A percentile compares a stretch with the other conserved stretches of the same genome.
Conservation (phyloP, 202 grass and related monocot genomes). For the Setaria viridis region DNA sequence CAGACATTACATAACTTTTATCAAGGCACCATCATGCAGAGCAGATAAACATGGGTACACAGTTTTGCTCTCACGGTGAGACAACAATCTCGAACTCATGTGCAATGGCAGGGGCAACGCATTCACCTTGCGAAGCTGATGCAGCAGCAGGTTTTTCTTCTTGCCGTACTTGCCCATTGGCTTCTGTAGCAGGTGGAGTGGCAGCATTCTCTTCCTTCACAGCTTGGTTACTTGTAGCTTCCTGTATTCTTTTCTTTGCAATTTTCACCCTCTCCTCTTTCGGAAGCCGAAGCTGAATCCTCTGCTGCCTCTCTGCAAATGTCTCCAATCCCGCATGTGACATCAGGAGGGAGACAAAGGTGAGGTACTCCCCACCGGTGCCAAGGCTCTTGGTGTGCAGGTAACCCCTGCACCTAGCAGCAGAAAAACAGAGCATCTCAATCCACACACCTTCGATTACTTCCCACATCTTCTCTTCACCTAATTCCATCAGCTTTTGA, state of each 20-base stretch:
- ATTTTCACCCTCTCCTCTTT: background rate
- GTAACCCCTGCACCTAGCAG: background rate
- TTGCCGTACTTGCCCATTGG: no score
- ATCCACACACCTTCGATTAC: background rate
- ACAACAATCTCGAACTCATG: no score
- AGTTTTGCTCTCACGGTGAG: no score
- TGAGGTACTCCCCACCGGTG: background rate
- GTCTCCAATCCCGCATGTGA: background rate
- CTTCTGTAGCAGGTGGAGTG: no score
- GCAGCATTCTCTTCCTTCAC: no score
- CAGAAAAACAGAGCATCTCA: constrained; percentile 17
- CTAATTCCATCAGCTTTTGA: background rate
- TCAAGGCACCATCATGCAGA: no score
- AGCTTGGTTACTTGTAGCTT: background rate
- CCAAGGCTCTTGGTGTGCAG: background rate
- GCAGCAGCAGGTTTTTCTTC: no score
- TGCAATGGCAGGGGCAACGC: no score
- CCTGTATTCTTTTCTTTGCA: background rate
- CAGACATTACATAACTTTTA: no score
- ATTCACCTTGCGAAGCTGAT: no score
- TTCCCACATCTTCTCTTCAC: background rate
- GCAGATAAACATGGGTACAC: no score
- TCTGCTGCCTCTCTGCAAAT: background rate
- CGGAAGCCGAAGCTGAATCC: background rate
- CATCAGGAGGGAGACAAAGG: background rate